Conservation (phyloP, 2,329 filamentous ascomycete species). For the Hypoxylon sp. region DNA sequence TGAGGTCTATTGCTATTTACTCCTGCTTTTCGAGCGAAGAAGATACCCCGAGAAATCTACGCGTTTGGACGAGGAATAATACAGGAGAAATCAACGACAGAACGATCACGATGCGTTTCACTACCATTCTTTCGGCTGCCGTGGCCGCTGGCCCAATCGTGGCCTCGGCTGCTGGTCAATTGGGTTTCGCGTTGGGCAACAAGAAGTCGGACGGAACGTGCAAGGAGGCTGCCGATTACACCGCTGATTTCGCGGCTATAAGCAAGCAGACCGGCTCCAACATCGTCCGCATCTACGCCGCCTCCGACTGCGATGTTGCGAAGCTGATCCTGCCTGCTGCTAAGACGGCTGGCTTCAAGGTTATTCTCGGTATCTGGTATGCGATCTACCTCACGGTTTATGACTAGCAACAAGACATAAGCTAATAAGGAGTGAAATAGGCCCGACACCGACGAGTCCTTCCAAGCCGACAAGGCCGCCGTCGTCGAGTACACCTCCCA, state of each 20-base stretch:
- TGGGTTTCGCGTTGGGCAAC: slow-evolving; percentile 77
- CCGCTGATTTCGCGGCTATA: slow-evolving; percentile 74
- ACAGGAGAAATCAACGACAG: slow-evolving; percentile 5
- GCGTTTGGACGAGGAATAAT: slow-evolving; percentile 9
- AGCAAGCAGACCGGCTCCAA: slow-evolving; percentile 62
- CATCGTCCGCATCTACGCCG: slow-evolving; percentile 76
- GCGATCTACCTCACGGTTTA: not conserved
- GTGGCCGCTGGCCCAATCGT: slow-evolving; percentile 50
- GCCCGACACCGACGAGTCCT: slow-evolving; percentile 70
- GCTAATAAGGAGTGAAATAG: slow-evolving; percentile 23
- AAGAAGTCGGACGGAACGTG: slow-evolving; percentile 71
- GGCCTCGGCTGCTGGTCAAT: slow-evolving; percentile 56
- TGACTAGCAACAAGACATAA: not conserved
- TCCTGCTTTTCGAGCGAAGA: slow-evolving; percentile 4
- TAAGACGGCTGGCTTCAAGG: slow-evolving; percentile 73
- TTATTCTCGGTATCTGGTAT: slow-evolving; percentile 77
- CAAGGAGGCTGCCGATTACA: slow-evolving; percentile 73
- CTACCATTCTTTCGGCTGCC: slow-evolving; percentile 49
- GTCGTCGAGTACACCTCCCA: slow-evolving; percentile 56
- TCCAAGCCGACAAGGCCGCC: slow-evolving; percentile 70
- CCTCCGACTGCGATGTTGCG: slow-evolving; percentile 74
- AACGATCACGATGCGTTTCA: slow-evolving; percentile 57
- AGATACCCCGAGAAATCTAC: slow-evolving; percentile 28
- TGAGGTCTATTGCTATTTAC: slow-evolving; percentile 3
- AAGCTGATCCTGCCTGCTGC: slow-evolving; percentile 74